A percentile compares a stretch with the other conserved stretches of the same genome.
phyloP scores from a whole-genome alignment of 2,329 filamentous ascomycete genomes.

The Colletotrichum sojae region DNA sequence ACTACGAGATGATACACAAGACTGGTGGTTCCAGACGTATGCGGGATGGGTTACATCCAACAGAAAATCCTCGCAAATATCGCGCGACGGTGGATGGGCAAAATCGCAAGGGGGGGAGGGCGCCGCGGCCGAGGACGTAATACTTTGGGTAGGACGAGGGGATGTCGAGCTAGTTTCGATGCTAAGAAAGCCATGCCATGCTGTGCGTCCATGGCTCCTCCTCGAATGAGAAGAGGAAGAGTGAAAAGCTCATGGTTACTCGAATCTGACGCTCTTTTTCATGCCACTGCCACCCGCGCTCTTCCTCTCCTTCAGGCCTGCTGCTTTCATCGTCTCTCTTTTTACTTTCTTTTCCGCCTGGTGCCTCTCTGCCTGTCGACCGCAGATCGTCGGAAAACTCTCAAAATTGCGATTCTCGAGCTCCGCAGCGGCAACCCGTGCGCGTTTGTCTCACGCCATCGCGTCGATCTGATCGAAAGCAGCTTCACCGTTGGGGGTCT shows the following conservation, averaged over 20 bases:
- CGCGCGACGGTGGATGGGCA: not conserved
- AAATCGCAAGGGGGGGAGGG: not conserved
- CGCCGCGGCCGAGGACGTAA: too few species aligned
- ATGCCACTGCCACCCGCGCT: slow-evolving; percentile 9
- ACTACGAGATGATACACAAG: not conserved
- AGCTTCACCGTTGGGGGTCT: not conserved
- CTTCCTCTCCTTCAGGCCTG: not conserved
- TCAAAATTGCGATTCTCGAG: not conserved
- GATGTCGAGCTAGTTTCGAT: too few species aligned
- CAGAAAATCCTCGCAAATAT: not conserved
- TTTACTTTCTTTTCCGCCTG: slow-evolving; percentile 18
- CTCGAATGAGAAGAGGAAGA: not conserved
- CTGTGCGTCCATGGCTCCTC: too few species aligned
- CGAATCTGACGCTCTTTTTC: slow-evolving; percentile 7
- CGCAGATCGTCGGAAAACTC: slow-evolving; percentile 11
- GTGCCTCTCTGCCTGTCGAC: not conserved
- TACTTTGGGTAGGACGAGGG: too few species aligned
- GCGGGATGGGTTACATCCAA: slow-evolving; percentile 19
- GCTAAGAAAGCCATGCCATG: too few species aligned
- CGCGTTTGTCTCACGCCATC: slow-evolving; percentile 8
- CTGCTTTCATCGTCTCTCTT: not conserved
- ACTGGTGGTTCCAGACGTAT: too few species aligned
- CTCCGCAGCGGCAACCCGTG: slow-evolving; percentile 28
- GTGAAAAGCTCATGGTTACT: not conserved
- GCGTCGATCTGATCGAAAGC: not conserved